Conservation (phyloP, 2,329 filamentous ascomycete genomes). For the Monosporascus sp. region DNA sequence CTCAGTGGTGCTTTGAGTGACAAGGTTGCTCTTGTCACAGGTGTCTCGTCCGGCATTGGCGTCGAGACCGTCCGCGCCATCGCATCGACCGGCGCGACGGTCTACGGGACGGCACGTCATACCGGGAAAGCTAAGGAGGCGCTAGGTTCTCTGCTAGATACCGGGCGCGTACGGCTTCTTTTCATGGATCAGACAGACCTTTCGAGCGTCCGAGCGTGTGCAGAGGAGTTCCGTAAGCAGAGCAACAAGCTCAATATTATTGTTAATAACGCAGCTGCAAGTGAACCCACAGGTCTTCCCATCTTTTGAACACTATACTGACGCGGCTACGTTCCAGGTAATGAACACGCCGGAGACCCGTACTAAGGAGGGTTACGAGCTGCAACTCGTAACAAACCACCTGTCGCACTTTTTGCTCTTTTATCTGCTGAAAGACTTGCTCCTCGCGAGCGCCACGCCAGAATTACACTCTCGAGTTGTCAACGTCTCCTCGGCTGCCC, state of each 20-base stretch:
- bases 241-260: not conserved
- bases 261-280: constrained; percentile 32
- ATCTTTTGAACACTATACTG: too few relatives aligned
- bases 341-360: constrained; percentile 23
- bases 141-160: constrained; percentile 22
- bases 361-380: constrained; percentile 41
- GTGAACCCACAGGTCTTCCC: too few relatives aligned
- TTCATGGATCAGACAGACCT: constrained; percentile 25
- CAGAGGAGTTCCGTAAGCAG: constrained; percentile 19
- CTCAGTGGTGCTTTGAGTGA: not conserved
- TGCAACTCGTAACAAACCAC: constrained; percentile 46
- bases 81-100: constrained; percentile 34
- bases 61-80: constrained; percentile 36
- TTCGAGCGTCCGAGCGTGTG: constrained; percentile 27
- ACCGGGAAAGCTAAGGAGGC: constrained; percentile 31
- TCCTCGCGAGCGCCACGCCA: constrained; percentile 34
- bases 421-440: constrained; percentile 37
- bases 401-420: constrained; percentile 48
- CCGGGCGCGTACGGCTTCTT: constrained; percentile 29
- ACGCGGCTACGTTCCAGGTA: constrained; percentile 13
- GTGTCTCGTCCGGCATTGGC: constrained; percentile 28
- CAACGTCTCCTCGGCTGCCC: constrained; percentile 34
- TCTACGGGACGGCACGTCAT: constrained; percentile 39
- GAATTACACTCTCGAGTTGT: constrained; percentile 36
- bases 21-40: not conserved